Conservation (phyloP, 1,284 basidiomycete genomes). For the Xerocomus amazonicus region DNA sequence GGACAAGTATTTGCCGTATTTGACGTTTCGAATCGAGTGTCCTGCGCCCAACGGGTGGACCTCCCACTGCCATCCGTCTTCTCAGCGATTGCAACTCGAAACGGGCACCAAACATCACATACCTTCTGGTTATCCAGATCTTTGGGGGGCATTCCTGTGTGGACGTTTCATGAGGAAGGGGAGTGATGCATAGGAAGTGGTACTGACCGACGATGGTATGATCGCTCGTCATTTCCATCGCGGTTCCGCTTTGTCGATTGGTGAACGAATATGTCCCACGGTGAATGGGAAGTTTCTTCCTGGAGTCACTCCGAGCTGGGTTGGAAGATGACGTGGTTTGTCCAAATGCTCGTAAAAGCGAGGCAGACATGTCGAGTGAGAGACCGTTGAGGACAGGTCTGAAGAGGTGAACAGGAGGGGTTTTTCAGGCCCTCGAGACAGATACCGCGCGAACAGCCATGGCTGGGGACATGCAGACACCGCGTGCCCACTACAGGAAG, state of each 20-base stretch:
- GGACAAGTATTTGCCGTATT: slow-evolving; percentile 33
- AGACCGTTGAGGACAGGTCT: slow-evolving; percentile 1
- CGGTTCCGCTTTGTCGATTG: slow-evolving; percentile 34
- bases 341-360: slow-evolving; percentile 23
- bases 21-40: slow-evolving; percentile 31
- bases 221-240: slow-evolving; percentile 30
- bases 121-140: slow-evolving; percentile 30
- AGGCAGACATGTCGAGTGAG: slow-evolving; percentile 18
- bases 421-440: slow-evolving; percentile 18
- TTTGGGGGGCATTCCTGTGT: slow-evolving; percentile 28
- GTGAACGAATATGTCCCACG: slow-evolving; percentile 32
- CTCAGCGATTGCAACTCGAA: slow-evolving; percentile 1
- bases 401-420: neutral
- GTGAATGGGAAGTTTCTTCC: slow-evolving; percentile 27
- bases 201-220: slow-evolving; percentile 24
- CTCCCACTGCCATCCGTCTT: slow-evolving; percentile 21
- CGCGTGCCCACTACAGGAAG: slow-evolving; percentile 13
- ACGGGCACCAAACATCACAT: neutral
- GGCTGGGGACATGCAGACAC: slow-evolving; percentile 16
- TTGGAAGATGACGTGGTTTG: slow-evolving; percentile 14
- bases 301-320: slow-evolving; percentile 10
- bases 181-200: neutral
- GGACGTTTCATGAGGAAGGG: slow-evolving; percentile 5
- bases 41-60: slow-evolving; percentile 29
- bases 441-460: slow-evolving; percentile 13